Percentiles rank a stretch among this genome's conserved stretches.
Conservation (phyloP, 495 filamentous ascomycete species). For the Tetracladium marchalianum region DNA sequence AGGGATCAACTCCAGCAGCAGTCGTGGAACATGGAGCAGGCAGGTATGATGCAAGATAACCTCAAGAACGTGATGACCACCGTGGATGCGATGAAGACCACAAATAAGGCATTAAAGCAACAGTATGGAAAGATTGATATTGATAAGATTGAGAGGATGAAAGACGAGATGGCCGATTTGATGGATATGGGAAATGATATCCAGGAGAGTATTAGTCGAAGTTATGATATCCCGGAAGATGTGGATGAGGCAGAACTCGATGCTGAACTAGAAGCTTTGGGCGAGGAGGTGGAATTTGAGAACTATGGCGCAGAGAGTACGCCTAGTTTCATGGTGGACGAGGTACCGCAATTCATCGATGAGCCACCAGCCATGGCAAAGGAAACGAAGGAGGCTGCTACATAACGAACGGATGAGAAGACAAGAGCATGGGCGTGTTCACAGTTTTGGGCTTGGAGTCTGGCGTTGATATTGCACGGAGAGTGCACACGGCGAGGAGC, state of each 20-base stretch:
- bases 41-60: conserved; percentile 98
- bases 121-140: conserved; percentile 97
- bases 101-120: conserved; percentile 85
- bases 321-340: conserved; percentile 84
- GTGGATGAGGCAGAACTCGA: conserved; percentile 97
- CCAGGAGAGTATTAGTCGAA: conserved; percentile 85
- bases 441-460: background rate
- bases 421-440: background rate
- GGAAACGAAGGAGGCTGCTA: conserved; percentile 75
- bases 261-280: conserved; percentile 89
- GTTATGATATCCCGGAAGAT: conserved; percentile 94
- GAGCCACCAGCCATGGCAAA: conserved; percentile 52
- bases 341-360: conserved; percentile 85
- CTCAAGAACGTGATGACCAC: conserved; percentile 98
- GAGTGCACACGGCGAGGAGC: background rate
- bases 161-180: conserved; percentile 98
- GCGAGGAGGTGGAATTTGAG: conserved; percentile 79
- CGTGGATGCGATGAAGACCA: conserved; percentile 92
- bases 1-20: conserved; percentile 91
- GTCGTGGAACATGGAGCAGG: conserved; percentile 99
- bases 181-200: conserved; percentile 99
- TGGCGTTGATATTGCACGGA: background rate
- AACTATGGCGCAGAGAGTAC: conserved; percentile 48
- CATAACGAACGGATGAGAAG: conserved; percentile 23
- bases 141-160: conserved; percentile 94